Evolutionary conservation across 805 yeast species (phyloP).

Genomic region (Kuraishia hungarica): DNA sequence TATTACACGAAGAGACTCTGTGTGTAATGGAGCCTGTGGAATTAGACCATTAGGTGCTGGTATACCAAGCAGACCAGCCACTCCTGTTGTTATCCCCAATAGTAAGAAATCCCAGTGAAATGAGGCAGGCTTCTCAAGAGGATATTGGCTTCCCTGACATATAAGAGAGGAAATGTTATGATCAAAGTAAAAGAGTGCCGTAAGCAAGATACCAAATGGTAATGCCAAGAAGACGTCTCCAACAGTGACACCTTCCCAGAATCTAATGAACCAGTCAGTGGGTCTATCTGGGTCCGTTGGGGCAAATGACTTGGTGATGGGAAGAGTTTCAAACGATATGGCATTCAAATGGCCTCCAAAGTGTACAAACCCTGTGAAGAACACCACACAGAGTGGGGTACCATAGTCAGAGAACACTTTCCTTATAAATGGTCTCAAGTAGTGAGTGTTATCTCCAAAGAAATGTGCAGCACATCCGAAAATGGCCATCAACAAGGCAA

Average conservation of each 20-base stretch:
- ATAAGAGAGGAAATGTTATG: constrained; percentile 92
- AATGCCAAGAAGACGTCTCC: constrained; percentile 80
- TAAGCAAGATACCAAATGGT: constrained; percentile 84
- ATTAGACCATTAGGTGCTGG: constrained; percentile 97
- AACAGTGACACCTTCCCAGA: constrained; percentile 61
- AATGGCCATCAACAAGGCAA: constrained; percentile 67
- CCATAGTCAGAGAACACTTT: constrained; percentile 80
- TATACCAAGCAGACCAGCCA: constrained; percentile 80
- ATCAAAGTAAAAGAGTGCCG: constrained; percentile 85
- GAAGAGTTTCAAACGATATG: constrained; percentile 52
- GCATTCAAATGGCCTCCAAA: constrained; percentile 71
- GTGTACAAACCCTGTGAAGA: constrained; percentile 89
- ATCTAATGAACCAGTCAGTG: constrained; percentile 71
- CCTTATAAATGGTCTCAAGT: constrained; percentile 51
- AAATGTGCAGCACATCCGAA: constrained; percentile 59
- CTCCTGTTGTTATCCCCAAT: constrained; percentile 78
- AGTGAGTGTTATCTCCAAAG: constrained; percentile 54
- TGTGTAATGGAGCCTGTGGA: constrained; percentile 96
- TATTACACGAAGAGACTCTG: constrained; percentile 62
- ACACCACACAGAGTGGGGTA: constrained; percentile 73
- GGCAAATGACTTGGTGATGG: constrained; percentile 60
- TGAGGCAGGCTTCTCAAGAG: constrained; percentile 75
- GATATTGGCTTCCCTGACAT: constrained; percentile 80
- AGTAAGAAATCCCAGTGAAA: constrained; percentile 91
- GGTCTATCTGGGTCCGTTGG: constrained; percentile 54